Base-by-base conservation (phyloP, 768 basidiomycete species). In the Candolleomyces aberdarensis region DNA sequence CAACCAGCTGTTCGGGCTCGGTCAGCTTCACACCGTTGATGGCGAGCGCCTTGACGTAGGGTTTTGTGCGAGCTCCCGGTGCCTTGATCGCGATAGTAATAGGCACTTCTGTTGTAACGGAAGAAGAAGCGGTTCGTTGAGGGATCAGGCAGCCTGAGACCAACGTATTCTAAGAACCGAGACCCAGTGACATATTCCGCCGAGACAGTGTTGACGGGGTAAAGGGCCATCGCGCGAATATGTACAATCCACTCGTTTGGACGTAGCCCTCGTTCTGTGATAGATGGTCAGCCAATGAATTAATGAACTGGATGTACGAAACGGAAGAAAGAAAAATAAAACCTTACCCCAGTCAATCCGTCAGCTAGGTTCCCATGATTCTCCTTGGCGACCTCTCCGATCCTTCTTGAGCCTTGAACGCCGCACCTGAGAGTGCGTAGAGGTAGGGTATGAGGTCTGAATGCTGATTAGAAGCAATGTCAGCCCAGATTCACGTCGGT, bases 171-270 rank as follows among this genome's bases (percentile, higher is more conserved):
- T 56, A 80, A 81, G 66, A 84, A 80, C 0, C 82, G 82, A 0
- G 85, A 85, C 63, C 91, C 92, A 50, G 94, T 77, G 59, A 92
- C 77, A 63, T 93, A 94, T 66, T 85, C 83, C 2, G 83, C 85
- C 0, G 87, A 89, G 0, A 88, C 88, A 0, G 92, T 91, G 68
- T 93, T 88, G 44, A 93, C 91, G 41, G 90, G 91, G 65, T 94
- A 94, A 71, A 94, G 89, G 1, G 92, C 91, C 72, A 94, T 79
- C 0, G 90, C 85, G 54, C 85, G 74, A 92, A 93, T 14, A 93
- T 80, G 65, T 87, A 92, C 92, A 91, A 94, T 0, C 91, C 89
- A 65, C 88, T 91, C 92, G 93, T 94, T 70, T 94, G 92, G 1
- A 92, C 91, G 64, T 91, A 93, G 68, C 94, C 92, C 69, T 94